These are phyloP conservation scores for Mycena sp. DNA, from an alignment of 1,284 basidiomycete species.

Conservation along the genomic window DNA sequence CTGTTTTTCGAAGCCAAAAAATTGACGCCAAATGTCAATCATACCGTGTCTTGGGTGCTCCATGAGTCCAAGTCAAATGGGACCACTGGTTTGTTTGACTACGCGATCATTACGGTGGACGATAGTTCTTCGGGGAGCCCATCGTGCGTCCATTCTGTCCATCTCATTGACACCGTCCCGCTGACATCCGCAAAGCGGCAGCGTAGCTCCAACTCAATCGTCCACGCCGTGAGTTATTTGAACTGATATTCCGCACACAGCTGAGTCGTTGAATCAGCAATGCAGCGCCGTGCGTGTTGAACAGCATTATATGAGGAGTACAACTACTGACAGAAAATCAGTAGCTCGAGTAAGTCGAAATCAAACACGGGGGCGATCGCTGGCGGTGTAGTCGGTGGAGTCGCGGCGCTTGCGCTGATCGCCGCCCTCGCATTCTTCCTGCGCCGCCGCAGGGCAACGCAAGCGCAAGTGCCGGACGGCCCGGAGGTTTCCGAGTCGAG, in stretches of 20 bases:
- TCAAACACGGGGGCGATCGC: background rate
- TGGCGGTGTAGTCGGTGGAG: background rate
- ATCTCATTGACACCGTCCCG: background rate
- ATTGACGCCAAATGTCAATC: constrained; percentile 1
- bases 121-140: background rate
- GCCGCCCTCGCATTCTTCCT: too few species aligned
- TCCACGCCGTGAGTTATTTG: background rate
- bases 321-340: too few species aligned
- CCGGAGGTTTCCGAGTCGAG: background rate
- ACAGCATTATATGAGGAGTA: too few species aligned
- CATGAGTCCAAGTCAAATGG: constrained; percentile 1
- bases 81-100: constrained; percentile 17
- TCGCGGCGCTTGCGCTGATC: background rate
- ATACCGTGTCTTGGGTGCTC: constrained; percentile 19
- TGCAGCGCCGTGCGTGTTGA: too few species aligned
- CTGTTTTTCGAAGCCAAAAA: constrained; percentile 8
- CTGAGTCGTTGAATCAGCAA: too few species aligned
- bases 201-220: background rate
- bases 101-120: constrained; percentile 8
- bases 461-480: background rate
- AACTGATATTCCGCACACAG: too few species aligned
- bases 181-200: background rate
- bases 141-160: background rate
- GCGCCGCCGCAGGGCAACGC: background rate
- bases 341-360: background rate